Evolutionary conservation across 768 basidiomycete genomes (phyloP).

Genomic region (Trametes maxima): DNA sequence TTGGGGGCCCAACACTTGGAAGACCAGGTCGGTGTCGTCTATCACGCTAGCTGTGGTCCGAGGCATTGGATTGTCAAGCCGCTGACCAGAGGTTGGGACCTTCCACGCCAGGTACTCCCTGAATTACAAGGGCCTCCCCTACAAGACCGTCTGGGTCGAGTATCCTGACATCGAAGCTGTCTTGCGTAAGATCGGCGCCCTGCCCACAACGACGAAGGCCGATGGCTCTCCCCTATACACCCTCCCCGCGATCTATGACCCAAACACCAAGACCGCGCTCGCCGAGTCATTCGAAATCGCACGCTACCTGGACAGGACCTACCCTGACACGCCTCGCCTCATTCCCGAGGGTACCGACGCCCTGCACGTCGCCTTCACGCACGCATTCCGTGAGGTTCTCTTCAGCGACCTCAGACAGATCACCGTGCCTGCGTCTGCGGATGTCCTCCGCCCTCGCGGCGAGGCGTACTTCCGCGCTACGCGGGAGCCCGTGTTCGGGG

Average conservation of each 20-base stretch:
- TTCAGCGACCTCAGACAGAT: slow-evolving; percentile 15
- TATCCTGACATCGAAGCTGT: slow-evolving; percentile 48
- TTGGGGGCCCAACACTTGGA: slow-evolving; percentile 30
- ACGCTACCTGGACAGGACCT: slow-evolving; percentile 52
- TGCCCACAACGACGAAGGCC: background rate
- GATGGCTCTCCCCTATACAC: slow-evolving; percentile 29
- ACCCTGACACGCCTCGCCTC: slow-evolving; percentile 46
- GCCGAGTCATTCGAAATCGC: slow-evolving; percentile 40
- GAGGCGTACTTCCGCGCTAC: slow-evolving; percentile 38
- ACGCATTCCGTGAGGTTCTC: slow-evolving; percentile 27
- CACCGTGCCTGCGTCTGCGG: slow-evolving; percentile 18
- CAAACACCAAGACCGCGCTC: slow-evolving; percentile 20
- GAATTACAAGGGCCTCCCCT: slow-evolving; percentile 45
- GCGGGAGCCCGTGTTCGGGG: slow-evolving; percentile 31
- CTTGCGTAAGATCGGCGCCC: slow-evolving; percentile 33
- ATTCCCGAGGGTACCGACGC: slow-evolving; percentile 42
- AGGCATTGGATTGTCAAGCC: background rate
- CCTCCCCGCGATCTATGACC: slow-evolving; percentile 35
- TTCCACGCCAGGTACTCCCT: slow-evolving; percentile 28
- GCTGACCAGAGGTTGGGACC: background rate
- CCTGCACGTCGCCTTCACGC: slow-evolving; percentile 43
- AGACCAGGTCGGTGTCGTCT: slow-evolving; percentile 10
- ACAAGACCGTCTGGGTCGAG: slow-evolving; percentile 55
- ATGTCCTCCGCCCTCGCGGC: slow-evolving; percentile 14
- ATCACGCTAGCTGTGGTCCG: too few species aligned